Base-by-base conservation (phyloP, 2,329 filamentous ascomycete genomes). In the Fusarium kyushuense region DNA sequence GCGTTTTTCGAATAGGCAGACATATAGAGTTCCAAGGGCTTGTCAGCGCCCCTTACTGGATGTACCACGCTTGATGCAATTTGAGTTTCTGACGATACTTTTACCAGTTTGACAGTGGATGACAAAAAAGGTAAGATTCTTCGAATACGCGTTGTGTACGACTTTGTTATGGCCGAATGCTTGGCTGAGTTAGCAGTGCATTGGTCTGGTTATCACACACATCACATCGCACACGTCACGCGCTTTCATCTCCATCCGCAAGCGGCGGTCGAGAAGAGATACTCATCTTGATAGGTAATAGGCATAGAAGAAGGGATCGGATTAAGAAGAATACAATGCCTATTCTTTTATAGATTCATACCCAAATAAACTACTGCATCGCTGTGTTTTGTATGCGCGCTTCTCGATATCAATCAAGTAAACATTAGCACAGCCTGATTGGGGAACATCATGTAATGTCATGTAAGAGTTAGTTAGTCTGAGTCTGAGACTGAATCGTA, bases 21-120 rank as follows among this genome's bases (percentile, higher is more conserved):
- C 21, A 25, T 25, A 25, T 25, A 67, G 43, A 69, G 52, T 69
- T 69, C 51, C 65, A 66, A 41, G 65, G 54, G 65, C 49, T 62
- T 65, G 21, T 38, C 41, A 40, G 42, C 59, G 54, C 40, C 45
- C 46, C 46, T 52, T 38, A 35, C 14, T 40, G 13, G 27, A 23
- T 30, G 13, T 5, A 48, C 41, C 32, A 42, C 14, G 54, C 60
- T 58, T 42, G 41, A 62, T 42, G 14, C 30, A 33, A 51, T 45
- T 57, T 61, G 42, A 54, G 55, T 40, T 59, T 46, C n/a, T 32
- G 56, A 46, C 14, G 30, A 35, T 45, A 23, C 17, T 14, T 42
- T 25, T 25, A 42, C 40, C 27, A 54, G 21, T 35, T 35, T 36
- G 29, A 33, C n/a, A 40, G 54, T 17, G 33, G 32, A 32, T 14